Conservation (phyloP, 2,329 filamentous ascomycete species). For the Monosporascus sp. region DNA sequence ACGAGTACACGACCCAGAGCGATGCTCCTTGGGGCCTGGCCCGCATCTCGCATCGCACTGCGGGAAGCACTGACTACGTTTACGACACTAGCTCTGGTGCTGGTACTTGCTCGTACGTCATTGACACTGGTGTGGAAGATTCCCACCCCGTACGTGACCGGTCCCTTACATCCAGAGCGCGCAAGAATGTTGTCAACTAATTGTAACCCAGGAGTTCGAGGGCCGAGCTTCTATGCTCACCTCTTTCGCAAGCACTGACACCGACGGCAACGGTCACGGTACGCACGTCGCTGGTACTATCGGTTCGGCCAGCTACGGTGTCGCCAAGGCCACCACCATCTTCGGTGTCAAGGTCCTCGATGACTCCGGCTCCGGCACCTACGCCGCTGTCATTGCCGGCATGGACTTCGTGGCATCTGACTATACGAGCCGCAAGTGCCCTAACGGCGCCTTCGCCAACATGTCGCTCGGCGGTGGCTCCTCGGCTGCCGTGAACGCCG, state of each 20-base stretch:
- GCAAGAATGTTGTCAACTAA: conserved; percentile 5
- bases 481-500: conserved; percentile 43
- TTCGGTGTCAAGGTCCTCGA: conserved; percentile 43
- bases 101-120: conserved; percentile 44
- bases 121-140: conserved; percentile 49
- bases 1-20: conserved; percentile 8
- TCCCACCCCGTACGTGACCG: conserved; percentile 30
- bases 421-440: conserved; percentile 34
- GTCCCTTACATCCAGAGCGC: background rate
- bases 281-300: conserved; percentile 42
- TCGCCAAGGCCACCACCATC: conserved; percentile 37
- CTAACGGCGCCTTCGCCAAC: conserved; percentile 44
- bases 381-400: conserved; percentile 24
- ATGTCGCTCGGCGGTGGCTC: conserved; percentile 48
- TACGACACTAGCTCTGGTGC: conserved; percentile 37
- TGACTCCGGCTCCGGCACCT: conserved; percentile 20
- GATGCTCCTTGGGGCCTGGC: conserved; percentile 9
- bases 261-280: conserved; percentile 38
- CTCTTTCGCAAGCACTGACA: conserved; percentile 26
- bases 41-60: conserved; percentile 7
- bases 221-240: conserved; percentile 33
- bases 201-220: conserved; percentile 31
- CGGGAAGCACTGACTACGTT: conserved; percentile 27
- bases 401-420: conserved; percentile 39
- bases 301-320: conserved; percentile 37